Evolutionary conservation across 2,329 filamentous ascomycete genomes (phyloP).

Genomic region (Didymosphaeria variabile): DNA sequence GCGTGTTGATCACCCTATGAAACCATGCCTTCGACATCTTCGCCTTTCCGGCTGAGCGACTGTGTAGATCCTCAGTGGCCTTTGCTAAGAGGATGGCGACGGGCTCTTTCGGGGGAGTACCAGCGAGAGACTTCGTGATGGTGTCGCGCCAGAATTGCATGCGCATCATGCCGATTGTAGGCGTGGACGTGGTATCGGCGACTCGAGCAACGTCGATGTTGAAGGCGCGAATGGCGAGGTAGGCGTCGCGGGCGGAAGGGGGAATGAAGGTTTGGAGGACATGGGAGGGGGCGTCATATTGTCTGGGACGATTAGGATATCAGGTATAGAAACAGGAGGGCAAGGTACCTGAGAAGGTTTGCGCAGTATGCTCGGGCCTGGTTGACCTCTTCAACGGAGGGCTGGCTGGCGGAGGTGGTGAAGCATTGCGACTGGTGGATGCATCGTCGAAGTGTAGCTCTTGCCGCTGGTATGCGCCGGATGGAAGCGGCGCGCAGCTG

Average conservation of each 20-base stretch:
- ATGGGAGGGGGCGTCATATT: slow-evolving; percentile 88
- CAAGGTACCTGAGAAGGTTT: slow-evolving; percentile 62
- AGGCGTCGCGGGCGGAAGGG: slow-evolving; percentile 76
- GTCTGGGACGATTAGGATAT: slow-evolving; percentile 55
- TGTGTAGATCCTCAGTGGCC: slow-evolving; percentile 68
- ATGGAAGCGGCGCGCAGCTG: slow-evolving; percentile 29
- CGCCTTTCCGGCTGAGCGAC: slow-evolving; percentile 56
- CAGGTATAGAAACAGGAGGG: slow-evolving; percentile 8
- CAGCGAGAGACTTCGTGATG: slow-evolving; percentile 78
- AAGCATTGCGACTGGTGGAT: slow-evolving; percentile 36
- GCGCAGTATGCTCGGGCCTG: slow-evolving; percentile 67
- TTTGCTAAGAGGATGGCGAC: slow-evolving; percentile 84
- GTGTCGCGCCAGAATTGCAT: slow-evolving; percentile 96
- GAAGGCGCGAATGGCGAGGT: slow-evolving; percentile 88
- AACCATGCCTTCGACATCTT: slow-evolving; percentile 66
- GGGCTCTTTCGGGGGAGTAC: slow-evolving; percentile 85
- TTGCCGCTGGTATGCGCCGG: slow-evolving; percentile 24
- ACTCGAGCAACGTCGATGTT: slow-evolving; percentile 92
- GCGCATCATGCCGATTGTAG: slow-evolving; percentile 86
- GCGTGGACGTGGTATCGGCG: slow-evolving; percentile 86
- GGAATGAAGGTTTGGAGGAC: slow-evolving; percentile 88
- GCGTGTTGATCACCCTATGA: slow-evolving; percentile 77
- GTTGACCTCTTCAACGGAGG: slow-evolving; percentile 59
- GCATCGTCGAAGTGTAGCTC: slow-evolving; percentile 22
- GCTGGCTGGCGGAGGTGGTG: slow-evolving; percentile 27